phyloP scores from a whole-genome alignment of 148 eudicot genomes.

The Chenopodium quinoa region DNA sequence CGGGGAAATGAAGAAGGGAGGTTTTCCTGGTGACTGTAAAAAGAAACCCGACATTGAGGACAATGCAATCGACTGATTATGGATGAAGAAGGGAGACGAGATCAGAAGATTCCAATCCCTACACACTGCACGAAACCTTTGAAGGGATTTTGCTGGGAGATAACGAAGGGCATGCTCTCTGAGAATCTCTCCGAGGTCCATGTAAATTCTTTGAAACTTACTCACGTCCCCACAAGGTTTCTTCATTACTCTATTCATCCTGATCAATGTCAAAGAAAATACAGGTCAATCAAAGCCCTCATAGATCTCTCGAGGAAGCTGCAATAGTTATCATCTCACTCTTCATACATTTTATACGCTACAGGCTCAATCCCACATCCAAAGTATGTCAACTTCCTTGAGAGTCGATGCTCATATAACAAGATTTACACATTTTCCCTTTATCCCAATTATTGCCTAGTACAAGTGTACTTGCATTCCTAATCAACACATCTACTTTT shows the following conservation, averaged over 20 bases:
- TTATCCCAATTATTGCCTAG: too few relatives aligned
- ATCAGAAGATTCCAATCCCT: conserved; percentile 62
- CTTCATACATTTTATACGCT: not conserved
- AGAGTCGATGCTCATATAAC: not conserved
- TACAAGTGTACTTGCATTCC: too few relatives aligned
- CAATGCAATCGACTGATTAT: conserved; percentile 49
- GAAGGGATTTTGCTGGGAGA: conserved; percentile 67
- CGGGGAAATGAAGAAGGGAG: conserved; percentile 42
- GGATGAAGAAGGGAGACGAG: conserved; percentile 52
- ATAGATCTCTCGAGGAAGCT: not conserved
- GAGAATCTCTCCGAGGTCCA: conserved; percentile 57
- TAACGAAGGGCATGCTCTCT: conserved; percentile 51
- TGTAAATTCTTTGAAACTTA: conserved; percentile 31
- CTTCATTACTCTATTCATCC: conserved; percentile 16
- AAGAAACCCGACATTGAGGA: conserved; percentile 46
- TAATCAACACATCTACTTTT: too few relatives aligned
- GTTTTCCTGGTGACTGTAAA: conserved; percentile 31
- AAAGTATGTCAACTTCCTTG: not conserved
- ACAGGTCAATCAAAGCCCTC: not conserved
- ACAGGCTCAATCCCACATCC: not conserved
- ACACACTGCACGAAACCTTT: conserved; percentile 43
- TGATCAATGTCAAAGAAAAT: not conserved
- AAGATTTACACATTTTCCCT: too few relatives aligned
- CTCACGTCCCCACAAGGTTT: not conserved
- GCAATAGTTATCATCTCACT: not conserved